Percentiles rank a stretch among this genome's conserved stretches.
These are phyloP conservation scores for Pezicula neosporulosa DNA, from an alignment of 2,329 filamentous ascomycete genomes.

Conservation along the genomic window DNA sequence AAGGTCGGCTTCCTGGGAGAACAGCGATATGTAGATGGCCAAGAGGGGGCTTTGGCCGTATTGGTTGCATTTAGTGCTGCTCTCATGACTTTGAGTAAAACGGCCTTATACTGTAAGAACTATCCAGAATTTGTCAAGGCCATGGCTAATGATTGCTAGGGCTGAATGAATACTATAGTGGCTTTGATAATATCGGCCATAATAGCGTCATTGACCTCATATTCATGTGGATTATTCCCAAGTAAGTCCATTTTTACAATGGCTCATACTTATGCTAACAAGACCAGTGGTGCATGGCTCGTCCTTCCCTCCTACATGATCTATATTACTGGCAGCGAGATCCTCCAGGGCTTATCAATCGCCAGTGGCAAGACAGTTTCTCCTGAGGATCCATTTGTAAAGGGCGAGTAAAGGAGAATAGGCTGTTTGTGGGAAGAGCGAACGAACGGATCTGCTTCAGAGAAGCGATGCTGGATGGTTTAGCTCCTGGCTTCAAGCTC, in stretches of 20 bases:
- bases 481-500: too few relatives aligned
- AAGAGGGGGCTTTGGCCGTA: slow-evolving; percentile 49
- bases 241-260: slow-evolving; percentile 43
- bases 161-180: slow-evolving; percentile 57
- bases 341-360: slow-evolving; percentile 53
- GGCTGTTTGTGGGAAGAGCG: not conserved
- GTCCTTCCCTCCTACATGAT: slow-evolving; percentile 60
- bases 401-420: slow-evolving; percentile 15
- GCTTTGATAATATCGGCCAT: slow-evolving; percentile 59
- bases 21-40: slow-evolving; percentile 47
- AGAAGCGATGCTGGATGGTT: not conserved
- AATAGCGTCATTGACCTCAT: slow-evolving; percentile 51
- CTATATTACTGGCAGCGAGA: slow-evolving; percentile 56
- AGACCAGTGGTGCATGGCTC: slow-evolving; percentile 58
- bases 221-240: slow-evolving; percentile 62
- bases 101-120: slow-evolving; percentile 59
- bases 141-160: slow-evolving; percentile 32
- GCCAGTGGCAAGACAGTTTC: slow-evolving; percentile 29
- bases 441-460: not conserved
- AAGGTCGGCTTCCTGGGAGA: slow-evolving; percentile 41
- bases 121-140: not conserved
- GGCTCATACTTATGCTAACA: slow-evolving; percentile 13
- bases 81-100: slow-evolving; percentile 66
- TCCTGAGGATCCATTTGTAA: slow-evolving; percentile 19
- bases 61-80: slow-evolving; percentile 56